Evolutionary conservation across 495 filamentous ascomycete genomes (phyloP), one percentile per base, ranked within the genome.

Genomic region (Hyaloscypha variabilis): DNA sequence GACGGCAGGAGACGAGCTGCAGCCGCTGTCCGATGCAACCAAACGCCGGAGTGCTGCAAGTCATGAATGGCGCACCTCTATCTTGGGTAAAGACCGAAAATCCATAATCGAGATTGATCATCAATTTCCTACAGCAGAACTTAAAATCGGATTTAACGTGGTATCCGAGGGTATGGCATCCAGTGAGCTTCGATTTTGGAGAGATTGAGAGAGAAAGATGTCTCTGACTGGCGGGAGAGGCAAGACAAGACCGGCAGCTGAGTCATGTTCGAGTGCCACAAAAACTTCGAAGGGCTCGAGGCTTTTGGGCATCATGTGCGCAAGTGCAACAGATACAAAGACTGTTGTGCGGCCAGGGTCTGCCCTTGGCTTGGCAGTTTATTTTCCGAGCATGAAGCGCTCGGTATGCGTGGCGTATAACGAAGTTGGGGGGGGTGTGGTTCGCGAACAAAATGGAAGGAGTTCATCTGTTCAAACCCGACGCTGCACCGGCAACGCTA

Each of bases 61-160:
- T 53, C 36, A 29, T 52, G 50, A 51, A 55, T 21, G 31, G 46
- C 61, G 28, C 62, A 65, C 57, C 68, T 65, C 55, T n/a, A 68
- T 59, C 58, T 71, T 69, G 19, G 65, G 63, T 39, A 66, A 52
- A 67, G 74, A 69, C 64, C 36, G 69, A 42, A 60, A 66, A 34
- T 67, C 31, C 52, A 69, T 66, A 53, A 63, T 53, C 21, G 21
- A 14, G 19, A 46, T 46, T 46, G 39, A 17, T 17, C 11, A 46
- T 46, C 39, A 46, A 46, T 46, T 46, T 46, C 39, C 39, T 17
- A 46, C n/a, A n/a, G n/a, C n/a, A n/a, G n/a, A n/a, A n/a, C n/a
- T n/a, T 46, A 11, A 46, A 46, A 17, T 46, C 39, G 19, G 17
- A 46, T 14, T 46, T 46, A 46, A 24, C 19, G 51, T 25, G 51